A percentile compares a stretch with the other conserved stretches of the same genome.
Conservation (phyloP, 106 monocot genomes). For the Narthecium ossifragum region DNA sequence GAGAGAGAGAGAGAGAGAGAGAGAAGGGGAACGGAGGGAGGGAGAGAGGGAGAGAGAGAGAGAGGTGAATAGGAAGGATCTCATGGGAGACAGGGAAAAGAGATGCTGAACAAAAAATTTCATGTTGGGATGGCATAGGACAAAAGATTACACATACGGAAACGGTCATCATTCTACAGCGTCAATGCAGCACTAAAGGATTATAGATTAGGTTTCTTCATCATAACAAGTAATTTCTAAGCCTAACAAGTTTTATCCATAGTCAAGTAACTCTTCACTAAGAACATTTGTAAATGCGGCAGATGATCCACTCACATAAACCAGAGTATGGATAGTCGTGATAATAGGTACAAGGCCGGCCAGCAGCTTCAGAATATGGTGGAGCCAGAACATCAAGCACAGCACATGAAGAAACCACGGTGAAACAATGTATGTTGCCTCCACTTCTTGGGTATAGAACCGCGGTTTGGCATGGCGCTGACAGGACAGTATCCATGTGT, state of each 20-base stretch:
- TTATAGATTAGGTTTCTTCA: too few species aligned
- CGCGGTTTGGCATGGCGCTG: constrained; percentile 70
- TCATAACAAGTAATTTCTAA: neutral
- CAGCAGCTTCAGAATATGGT: constrained; percentile 71
- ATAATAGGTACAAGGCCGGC: constrained; percentile 81
- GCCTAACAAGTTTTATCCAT: neutral
- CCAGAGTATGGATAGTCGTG: constrained; percentile 80
- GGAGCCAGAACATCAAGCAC: constrained; percentile 91
- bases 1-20: too few species aligned
- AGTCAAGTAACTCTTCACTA: too few species aligned
- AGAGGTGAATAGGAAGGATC: too few species aligned
- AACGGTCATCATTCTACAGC: neutral
- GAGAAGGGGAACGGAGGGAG: too few species aligned
- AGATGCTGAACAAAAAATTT: too few species aligned
- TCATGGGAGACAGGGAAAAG: too few species aligned
- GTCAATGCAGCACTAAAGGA: neutral
- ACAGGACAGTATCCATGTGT: constrained; percentile 58
- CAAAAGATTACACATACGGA: neutral
- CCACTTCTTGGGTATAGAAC: constrained; percentile 80
- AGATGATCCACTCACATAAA: constrained; percentile 59
- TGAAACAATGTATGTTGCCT: constrained; percentile 97
- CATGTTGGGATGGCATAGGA: too few species aligned
- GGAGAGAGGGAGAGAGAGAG: too few species aligned
- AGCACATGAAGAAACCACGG: constrained; percentile 80
- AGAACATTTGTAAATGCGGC: neutral